phyloP scores from a whole-genome alignment of 2,329 filamentous ascomycete species.

The Cordyceps cateniannulata region DNA sequence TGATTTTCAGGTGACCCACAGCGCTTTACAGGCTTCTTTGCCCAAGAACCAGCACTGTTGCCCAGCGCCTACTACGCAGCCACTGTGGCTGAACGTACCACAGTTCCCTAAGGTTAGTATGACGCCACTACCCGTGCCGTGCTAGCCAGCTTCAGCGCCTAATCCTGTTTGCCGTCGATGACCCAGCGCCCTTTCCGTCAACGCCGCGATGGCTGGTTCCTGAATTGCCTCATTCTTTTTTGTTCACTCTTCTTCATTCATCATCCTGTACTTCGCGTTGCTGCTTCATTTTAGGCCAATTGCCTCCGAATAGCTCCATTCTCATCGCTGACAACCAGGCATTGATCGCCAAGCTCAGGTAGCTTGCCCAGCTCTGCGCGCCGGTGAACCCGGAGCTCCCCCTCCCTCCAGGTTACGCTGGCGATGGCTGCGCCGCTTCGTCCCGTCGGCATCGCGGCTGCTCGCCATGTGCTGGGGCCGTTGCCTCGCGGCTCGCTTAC shows the following conservation, averaged over 20 bases:
- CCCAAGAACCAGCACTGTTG: background rate
- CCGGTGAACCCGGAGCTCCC: background rate
- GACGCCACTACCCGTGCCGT: conserved; percentile 10
- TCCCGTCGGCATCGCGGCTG: background rate
- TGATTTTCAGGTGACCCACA: background rate
- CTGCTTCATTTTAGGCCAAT: background rate
- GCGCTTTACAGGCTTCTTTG: background rate
- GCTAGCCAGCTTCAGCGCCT: conserved; percentile 8
- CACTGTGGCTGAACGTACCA: background rate
- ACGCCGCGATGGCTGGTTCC: background rate
- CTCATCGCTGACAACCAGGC: background rate
- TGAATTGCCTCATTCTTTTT: background rate
- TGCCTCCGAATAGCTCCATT: background rate
- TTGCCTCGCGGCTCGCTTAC: conserved; percentile 42
- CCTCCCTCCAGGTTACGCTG: background rate
- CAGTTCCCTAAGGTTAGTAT: background rate
- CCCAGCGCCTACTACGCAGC: background rate
- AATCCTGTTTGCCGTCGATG: background rate
- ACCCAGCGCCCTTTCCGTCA: background rate
- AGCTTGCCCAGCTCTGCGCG: background rate
- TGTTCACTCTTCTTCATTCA: background rate
- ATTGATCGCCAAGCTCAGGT: conserved; percentile 1
- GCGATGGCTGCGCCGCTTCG: conserved; percentile 8
- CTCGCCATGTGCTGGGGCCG: background rate
- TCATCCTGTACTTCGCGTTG: background rate